Evolutionary conservation across 208 protist species (phyloP), one percentile per base, ranked within the genome.

Genomic region (Trypanosoma grayi): DNA sequence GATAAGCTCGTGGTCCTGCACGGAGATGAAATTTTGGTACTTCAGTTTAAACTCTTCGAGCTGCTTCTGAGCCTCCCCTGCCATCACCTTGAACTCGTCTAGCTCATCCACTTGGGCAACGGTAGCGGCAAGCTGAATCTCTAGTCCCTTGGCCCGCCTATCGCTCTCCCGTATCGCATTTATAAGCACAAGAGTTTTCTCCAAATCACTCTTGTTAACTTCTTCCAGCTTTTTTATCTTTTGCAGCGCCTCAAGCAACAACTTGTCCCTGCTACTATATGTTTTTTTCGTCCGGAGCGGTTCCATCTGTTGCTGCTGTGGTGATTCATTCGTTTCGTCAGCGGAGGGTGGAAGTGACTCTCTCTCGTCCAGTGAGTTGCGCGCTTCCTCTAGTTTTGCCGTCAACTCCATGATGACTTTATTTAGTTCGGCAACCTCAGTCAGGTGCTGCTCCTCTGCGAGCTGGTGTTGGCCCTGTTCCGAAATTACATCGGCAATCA

Each of bases 111-210:
- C 68, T 59, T 92, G 76, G 6, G 66, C 66, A 27, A 53, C 62
- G 39, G 86, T 71, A 36, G 46, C 31, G 4, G 63, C 33, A 16
- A 91, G 60, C 1, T 82, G 61, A 3, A 66, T 34, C 43, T 94
- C 87, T 47, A 81, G 71, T 18, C 66, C 67, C 55, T 94, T 91
- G 41, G 90, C 40, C 2, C 84, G 66, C 44, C 70, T 70, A 63
- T 94, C 87, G 50, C 83, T 87, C 47, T 94, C 87, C 5, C 84
- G 65, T 54, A 94, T 60, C 11, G 83, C 77, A 31, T 71, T 73
- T 54, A 94, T 85, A 59, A 94, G 78, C 0, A 91, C 68, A 27
- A 94, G 63, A 37, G 88, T 79, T 66, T 90, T 91, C 47, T 92
- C 75, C 22, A 91, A 52, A 33, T 94, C 83, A n/a, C 31, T 54